These are phyloP conservation scores for Cutaneotrichosporon dermatis DNA, from an alignment of 1,284 basidiomycete species.

Conservation along the genomic window DNA sequence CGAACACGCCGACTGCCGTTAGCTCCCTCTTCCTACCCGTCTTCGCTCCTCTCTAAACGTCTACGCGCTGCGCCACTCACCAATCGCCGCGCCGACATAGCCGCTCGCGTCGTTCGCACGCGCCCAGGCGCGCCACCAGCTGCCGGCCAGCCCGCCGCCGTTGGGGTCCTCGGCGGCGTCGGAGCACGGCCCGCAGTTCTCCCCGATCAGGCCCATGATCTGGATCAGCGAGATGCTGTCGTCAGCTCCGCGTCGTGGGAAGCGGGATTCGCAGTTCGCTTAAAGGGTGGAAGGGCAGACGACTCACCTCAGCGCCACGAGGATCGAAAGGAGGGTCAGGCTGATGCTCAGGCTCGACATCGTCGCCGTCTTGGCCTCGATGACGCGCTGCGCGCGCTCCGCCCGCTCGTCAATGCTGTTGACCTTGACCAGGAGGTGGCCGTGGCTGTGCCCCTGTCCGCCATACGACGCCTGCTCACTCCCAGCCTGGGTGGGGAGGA, in stretches of 20 bases:
- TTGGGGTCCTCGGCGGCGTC: slow-evolving; percentile 62
- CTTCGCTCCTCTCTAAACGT: no score
- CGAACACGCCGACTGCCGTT: slow-evolving; percentile 60
- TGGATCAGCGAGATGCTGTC: slow-evolving; percentile 72
- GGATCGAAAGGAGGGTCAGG: slow-evolving; percentile 73
- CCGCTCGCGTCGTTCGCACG: slow-evolving; percentile 73
- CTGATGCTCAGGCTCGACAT: slow-evolving; percentile 73
- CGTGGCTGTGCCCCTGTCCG: no score
- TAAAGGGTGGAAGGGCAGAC: no score
- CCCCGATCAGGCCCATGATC: slow-evolving; percentile 77
- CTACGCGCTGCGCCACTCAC: no score
- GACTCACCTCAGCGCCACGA: slow-evolving; percentile 68
- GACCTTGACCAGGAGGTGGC: neutral
- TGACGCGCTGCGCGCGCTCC: slow-evolving; percentile 32
- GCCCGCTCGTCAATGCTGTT: neutral
- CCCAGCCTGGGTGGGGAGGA: no score
- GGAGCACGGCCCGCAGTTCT: slow-evolving; percentile 62
- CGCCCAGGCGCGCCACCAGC: slow-evolving; percentile 81
- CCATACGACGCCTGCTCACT: no score
- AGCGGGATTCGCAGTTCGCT: no score
- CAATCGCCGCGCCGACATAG: slow-evolving; percentile 75
- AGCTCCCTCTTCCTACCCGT: no score
- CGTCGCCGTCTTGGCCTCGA: slow-evolving; percentile 59
- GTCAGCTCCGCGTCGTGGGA: neutral
- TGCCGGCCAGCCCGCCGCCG: slow-evolving; percentile 68